Conservation (phyloP, 768 basidiomycete species). For the Dacryopinax primogenitus region DNA sequence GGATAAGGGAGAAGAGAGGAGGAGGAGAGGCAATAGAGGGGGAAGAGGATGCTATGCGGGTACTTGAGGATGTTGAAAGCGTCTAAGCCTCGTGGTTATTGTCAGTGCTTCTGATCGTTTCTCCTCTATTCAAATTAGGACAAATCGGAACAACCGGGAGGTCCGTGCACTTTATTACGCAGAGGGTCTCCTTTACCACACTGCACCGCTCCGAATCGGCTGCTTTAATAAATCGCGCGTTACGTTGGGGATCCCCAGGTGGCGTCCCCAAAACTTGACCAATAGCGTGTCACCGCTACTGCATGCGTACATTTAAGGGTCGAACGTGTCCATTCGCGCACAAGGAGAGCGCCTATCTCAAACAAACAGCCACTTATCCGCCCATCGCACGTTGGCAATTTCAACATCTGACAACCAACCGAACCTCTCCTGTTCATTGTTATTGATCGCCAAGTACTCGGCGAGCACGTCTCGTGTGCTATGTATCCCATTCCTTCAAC, state of each 20-base stretch:
- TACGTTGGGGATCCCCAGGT: background rate
- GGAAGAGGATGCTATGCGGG: no score
- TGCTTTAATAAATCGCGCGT: no score
- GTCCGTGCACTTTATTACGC: no score
- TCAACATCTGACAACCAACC: no score
- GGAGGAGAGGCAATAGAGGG: background rate
- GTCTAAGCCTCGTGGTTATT: no score
- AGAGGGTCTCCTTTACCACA: no score
- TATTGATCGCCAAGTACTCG: no score
- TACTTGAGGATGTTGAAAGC: background rate
- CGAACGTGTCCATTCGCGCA: background rate
- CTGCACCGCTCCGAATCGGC: no score
- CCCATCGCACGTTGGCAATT: constrained; percentile 7
- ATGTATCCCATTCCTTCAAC: constrained; percentile 5
- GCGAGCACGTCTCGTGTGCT: background rate
- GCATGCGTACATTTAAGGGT: background rate
- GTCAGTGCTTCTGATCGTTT: no score
- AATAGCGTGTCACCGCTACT: background rate
- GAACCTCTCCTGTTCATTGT: background rate
- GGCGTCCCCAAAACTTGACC: background rate
- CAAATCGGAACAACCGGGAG: no score
- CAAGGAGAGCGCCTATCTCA: background rate
- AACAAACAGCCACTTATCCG: background rate
- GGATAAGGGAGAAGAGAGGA: background rate
- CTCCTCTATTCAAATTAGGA: no score